Base-by-base conservation (phyloP, 139 green algal genomes). In the Tetraselmis chui region DNA sequence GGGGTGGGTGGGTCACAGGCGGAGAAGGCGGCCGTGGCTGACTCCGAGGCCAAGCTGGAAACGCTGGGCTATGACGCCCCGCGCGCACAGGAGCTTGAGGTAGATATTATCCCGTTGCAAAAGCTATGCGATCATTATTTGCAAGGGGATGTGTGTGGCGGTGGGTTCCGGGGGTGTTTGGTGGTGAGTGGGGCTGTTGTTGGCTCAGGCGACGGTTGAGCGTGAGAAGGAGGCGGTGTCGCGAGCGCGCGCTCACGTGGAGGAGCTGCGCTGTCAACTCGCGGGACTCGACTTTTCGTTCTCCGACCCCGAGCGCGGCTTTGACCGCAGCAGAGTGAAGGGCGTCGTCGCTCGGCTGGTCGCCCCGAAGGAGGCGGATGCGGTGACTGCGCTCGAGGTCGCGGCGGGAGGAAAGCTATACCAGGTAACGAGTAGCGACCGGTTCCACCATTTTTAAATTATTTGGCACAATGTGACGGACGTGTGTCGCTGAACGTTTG, bases 331-430 rank as follows among this genome's bases (percentile, higher is more conserved):
- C 0, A 86, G 80, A 1, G 92, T 96, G 28, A 96, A 95, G 86
- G 95, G 95, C 32, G 83, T 96, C 84, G 89, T 99, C 28, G 96
- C 94, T 29, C 87, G 85, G 32, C 90, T 99, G 30, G 89, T 98
- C 27, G 82, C 77, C 0, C 89, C 98, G 30, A 87, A 91, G 29
- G 93, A 98, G 82, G 84, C 90, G 0, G 28, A 85, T 18, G 81
- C 87, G 31, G 85, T 87, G 23, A 93, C 92, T 18, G 97, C 97
- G 29, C 89, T 99, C 58, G 97, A 99, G 89, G 97, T 99, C 31
- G 93, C 91, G 1, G 97, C 95, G 0, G 97, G 95, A 23, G 93
- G 95, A 74, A 96, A 95, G 86, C 92, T 99, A 67, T 95, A 95
- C 88, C 93, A 99, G 84, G 93, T 98, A n/a, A n/a, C n/a, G n/a